Evolutionary conservation across 2,329 filamentous ascomycete genomes (phyloP), one percentile per base, ranked within the genome.

Genomic region (Epichloe aotearoae): DNA sequence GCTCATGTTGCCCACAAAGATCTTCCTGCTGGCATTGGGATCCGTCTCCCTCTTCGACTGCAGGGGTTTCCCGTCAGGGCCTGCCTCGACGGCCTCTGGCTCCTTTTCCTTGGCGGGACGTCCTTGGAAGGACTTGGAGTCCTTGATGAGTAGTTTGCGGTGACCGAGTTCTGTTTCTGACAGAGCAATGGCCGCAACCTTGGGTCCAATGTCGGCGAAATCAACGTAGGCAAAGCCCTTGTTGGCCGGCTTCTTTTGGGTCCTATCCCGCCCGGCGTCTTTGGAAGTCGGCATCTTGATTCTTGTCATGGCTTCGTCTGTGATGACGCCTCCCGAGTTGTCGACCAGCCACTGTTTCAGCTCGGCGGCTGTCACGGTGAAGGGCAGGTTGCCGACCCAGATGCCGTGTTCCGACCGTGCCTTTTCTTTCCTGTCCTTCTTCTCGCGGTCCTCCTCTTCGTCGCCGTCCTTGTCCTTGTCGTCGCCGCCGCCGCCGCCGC

Each of bases 211-310:
- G 23, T 77, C 84, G 44, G 80, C 73, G 63, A 98, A 95, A 65
- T 98, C 94, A 56, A 98, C 82, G 63, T 98, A 98, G 50, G 93
- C 93, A 64, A 96, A 98, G 15, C 93, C 94, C 68, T 86, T 91
- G 72, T 97, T 98, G n/a, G 55, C 52, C 3, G 65, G 60, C 52
- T 65, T 64, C 52, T 65, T 64, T 42, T 62, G 59, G 46, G 47
- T 58, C 56, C 62, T 66, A 38, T 64, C 63, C 26, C 63, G 62
- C 26, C 60, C 64, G 34, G 62, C 57, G 47, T 76, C 80, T 57
- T 77, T 83, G 52, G 72, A 74, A 7, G 71, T 77, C 1, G 90
- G 90, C 62, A 96, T 72, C 66, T 96, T 84, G 48, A 97, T 73
- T 53, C 93, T 79, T 1, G 89, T 95, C 57, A 98, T 93, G 54